phyloP scores from a whole-genome alignment of 176 grass and related monocot species.

The Chrysopogon serrulatus region DNA sequence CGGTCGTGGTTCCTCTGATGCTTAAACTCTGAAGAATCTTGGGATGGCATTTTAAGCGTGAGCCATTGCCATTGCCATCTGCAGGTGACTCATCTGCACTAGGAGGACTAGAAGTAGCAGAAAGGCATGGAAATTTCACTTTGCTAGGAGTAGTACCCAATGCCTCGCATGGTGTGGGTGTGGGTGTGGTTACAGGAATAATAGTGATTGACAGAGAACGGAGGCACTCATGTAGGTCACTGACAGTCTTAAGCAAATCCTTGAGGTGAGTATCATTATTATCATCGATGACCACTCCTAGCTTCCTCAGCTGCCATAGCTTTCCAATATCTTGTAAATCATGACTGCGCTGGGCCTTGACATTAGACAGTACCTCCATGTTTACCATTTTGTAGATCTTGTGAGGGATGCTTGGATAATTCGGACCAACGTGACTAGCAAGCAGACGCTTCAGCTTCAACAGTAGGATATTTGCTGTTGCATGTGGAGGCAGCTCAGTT shows the following conservation, averaged over 20 bases:
- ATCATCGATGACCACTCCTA: too few species aligned
- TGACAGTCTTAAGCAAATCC: too few species aligned
- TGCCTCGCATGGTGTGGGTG: too few species aligned
- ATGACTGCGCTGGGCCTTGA: too few species aligned
- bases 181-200: background rate
- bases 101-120: background rate
- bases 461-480: background rate
- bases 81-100: background rate
- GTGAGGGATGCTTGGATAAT: background rate
- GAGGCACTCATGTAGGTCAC: too few species aligned
- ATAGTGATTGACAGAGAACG: background rate
- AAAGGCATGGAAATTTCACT: too few species aligned
- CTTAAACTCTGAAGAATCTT: slow-evolving; percentile 20
- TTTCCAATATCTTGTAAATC: too few species aligned
- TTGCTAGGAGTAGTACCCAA: rapidly evolving
- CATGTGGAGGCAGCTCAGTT: background rate
- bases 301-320: too few species aligned
- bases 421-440: background rate
- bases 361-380: background rate
- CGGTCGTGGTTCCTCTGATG: background rate
- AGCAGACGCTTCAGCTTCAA: slow-evolving; percentile 28
- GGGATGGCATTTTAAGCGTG: background rate
- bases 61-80: too few species aligned
- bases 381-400: background rate
- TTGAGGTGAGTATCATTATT: too few species aligned